Conservation (phyloP, 768 basidiomycete genomes). For the Amanita exitialis region DNA sequence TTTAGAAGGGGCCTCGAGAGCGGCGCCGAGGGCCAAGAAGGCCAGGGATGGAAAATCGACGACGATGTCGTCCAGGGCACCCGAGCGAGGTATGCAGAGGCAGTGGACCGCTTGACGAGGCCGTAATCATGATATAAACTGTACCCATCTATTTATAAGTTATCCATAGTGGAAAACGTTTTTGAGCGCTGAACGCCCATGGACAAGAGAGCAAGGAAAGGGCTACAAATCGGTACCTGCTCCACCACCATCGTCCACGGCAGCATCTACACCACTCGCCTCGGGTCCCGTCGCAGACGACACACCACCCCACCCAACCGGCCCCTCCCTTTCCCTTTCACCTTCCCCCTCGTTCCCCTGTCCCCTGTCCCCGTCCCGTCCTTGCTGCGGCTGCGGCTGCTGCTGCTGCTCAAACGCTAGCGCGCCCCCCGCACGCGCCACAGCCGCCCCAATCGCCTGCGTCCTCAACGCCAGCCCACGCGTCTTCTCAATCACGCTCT, state of each 20-base stretch:
- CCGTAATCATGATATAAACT: not conserved
- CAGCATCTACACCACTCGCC: no score
- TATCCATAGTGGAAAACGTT: not conserved
- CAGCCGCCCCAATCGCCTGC: slow-evolving; percentile 78
- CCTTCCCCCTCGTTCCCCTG: not conserved
- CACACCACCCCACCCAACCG: no score
- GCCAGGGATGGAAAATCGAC: slow-evolving; percentile 72
- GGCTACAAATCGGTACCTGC: no score
- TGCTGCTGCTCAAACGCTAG: not conserved
- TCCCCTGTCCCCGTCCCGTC: not conserved
- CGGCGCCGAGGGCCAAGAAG: slow-evolving; percentile 54
- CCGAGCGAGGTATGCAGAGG: slow-evolving; percentile 69
- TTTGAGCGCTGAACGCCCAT: no score
- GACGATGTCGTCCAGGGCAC: slow-evolving; percentile 73
- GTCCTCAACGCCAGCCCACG: slow-evolving; percentile 86
- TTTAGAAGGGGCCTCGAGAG: slow-evolving; percentile 74
- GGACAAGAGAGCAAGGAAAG: no score
- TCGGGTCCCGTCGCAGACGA: no score
- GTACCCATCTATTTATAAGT: not conserved
- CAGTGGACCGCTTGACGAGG: slow-evolving; percentile 42
- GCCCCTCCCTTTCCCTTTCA: no score
- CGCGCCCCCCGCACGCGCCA: slow-evolving; percentile 24
- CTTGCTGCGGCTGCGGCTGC: not conserved
- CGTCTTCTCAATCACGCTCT: slow-evolving; percentile 92
- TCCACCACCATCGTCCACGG: no score